Percentiles rank a stretch among this genome's conserved stretches.
These are phyloP conservation scores for Aspergillus sparsus DNA, from an alignment of 495 filamentous ascomycete genomes.

Conservation along the genomic window DNA sequence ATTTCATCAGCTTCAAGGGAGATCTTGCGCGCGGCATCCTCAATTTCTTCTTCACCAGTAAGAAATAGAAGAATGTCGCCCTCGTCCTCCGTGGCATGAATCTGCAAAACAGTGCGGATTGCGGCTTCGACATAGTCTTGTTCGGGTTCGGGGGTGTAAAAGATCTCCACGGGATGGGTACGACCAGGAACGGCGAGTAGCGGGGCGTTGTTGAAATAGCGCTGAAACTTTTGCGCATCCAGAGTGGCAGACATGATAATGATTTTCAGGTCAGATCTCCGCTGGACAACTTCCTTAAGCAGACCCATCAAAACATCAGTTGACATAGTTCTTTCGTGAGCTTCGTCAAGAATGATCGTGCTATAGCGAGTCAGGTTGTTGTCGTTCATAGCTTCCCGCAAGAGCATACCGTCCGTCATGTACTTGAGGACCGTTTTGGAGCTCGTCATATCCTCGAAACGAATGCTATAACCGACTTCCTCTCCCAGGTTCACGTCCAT, in stretches of 20 bases:
- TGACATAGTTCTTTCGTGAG: slow-evolving; percentile 92
- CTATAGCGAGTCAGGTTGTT: slow-evolving; percentile 87
- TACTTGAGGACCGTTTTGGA: slow-evolving; percentile 95
- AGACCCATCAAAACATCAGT: slow-evolving; percentile 97
- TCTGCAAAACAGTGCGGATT: slow-evolving; percentile 90
- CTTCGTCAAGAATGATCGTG: slow-evolving; percentile 98
- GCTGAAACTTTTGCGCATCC: slow-evolving; percentile 96
- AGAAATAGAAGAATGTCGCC: slow-evolving; percentile 96
- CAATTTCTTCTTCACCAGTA: slow-evolving; percentile 98
- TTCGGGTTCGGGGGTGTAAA: slow-evolving; percentile 96
- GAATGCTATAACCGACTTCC: slow-evolving; percentile 98
- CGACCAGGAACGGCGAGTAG: slow-evolving; percentile 92
- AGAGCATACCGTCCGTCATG: slow-evolving; percentile 99
- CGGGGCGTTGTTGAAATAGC: slow-evolving; percentile 95
- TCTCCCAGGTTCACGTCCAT: slow-evolving; percentile 93
- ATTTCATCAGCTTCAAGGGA: slow-evolving; percentile 87
- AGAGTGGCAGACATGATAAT: slow-evolving; percentile 98
- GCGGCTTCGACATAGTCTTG: slow-evolving; percentile 96
- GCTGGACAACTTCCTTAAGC: slow-evolving; percentile 77
- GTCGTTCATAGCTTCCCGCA: slow-evolving; percentile 98
- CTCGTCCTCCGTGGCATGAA: slow-evolving; percentile 87
- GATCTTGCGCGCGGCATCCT: slow-evolving; percentile 93
- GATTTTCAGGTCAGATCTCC: slow-evolving; percentile 87
- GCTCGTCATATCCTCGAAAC: slow-evolving; percentile 95
- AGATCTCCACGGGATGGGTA: slow-evolving; percentile 96